A percentile compares a stretch with the other conserved stretches of the same genome.
These are phyloP conservation scores for Fonsecaea pugnacius DNA, from an alignment of 2,329 filamentous ascomycete genomes.

Conservation along the genomic window DNA sequence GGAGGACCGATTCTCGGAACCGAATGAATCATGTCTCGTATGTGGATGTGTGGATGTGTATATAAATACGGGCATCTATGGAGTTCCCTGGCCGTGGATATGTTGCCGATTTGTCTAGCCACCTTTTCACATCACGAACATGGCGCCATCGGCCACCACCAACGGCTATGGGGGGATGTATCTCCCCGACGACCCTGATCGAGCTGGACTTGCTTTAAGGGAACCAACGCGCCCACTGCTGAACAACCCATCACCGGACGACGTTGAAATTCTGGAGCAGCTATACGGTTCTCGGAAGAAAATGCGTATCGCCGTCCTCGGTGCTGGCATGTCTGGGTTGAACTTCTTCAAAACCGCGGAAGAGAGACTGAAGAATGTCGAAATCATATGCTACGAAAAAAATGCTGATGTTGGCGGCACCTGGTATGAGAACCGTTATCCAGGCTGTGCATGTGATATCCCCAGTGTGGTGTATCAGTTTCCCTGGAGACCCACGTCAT, in stretches of 20 bases:
- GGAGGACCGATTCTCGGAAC: neutral
- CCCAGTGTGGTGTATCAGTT: constrained; percentile 41
- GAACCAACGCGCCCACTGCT: constrained; percentile 16
- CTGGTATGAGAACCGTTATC: constrained; percentile 50
- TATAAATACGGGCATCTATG: neutral
- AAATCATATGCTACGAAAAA: constrained; percentile 41
- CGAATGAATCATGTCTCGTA: neutral
- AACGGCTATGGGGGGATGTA: constrained; percentile 28
- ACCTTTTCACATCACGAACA: neutral
- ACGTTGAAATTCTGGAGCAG: constrained; percentile 28
- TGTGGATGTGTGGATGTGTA: neutral
- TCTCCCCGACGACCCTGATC: constrained; percentile 20
- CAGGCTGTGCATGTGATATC: constrained; percentile 37
- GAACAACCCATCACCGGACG: constrained; percentile 24
- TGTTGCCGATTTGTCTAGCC: neutral
- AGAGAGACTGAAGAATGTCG: constrained; percentile 30
- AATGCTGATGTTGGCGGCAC: constrained; percentile 45
- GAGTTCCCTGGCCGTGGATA: neutral
- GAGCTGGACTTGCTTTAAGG: constrained; percentile 16
- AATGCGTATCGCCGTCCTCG: constrained; percentile 33
- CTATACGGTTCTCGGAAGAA: constrained; percentile 30
- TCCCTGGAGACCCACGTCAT: constrained; percentile 42
- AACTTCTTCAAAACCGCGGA: constrained; percentile 30
- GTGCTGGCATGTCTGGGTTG: constrained; percentile 32
- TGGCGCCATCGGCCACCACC: constrained; percentile 21